Evolutionary conservation across 169 alveolate species (phyloP), one percentile per base, ranked within the genome.

Genomic region (Cryptosporidium canis): DNA sequence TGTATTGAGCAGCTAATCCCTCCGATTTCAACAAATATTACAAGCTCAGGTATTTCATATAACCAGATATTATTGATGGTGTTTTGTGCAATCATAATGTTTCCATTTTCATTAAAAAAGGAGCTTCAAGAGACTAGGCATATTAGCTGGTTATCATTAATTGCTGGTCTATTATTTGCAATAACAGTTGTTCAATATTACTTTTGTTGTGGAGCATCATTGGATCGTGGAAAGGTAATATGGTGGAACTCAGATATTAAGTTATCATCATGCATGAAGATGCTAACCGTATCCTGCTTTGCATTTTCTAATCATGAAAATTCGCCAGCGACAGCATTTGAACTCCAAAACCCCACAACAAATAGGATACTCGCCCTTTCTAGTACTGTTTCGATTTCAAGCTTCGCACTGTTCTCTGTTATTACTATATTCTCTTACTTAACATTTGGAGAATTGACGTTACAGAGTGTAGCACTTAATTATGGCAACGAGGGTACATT

Each of bases 281-380:
- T 77, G 87, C 33, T 77, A 39, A 77, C 87, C 27, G 61, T 77
- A 27, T 77, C 87, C 5, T 77, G 87, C 35, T 77, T 77, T 55
- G 71, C 87, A 43, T 77, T 77, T 77, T 77, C 87, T 56, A 77
- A 77, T 33, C 87, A 77, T 63, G 87, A 77, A 39, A 77, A 77
- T 27, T 77, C 87, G 2, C 87, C 87, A 12, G 72, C 87, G 31
- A 35, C 87, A 21, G 87, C 77, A 39, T 61, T 58, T 77, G 87
- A 77, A 7, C 61, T 77, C 24, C 18, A 43, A 41, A 77, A 77
- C 55, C 87, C 87, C 45, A 56, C 87, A 16, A 56, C 72, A 41
- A 61, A 21, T 21, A 77, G 87, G 39, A 58, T 58, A 77, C 64
- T 77, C 24, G 37, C 55, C 12, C 87, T 77, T 58, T 77, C 87